phyloP scores from a whole-genome alignment of 768 basidiomycete genomes.

The Hypsizygus marmoreus region DNA sequence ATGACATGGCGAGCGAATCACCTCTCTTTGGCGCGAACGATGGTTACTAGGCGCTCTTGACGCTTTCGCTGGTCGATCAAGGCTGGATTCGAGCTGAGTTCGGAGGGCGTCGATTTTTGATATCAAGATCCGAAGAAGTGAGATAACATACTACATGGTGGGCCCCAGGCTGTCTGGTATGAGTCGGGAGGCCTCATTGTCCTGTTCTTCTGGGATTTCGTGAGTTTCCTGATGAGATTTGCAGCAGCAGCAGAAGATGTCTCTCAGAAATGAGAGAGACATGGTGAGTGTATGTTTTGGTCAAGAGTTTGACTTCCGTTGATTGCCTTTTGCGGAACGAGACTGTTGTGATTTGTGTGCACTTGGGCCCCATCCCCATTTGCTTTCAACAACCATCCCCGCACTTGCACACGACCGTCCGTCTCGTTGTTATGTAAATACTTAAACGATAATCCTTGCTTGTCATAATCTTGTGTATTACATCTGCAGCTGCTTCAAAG shows the following conservation, averaged over 20 bases:
- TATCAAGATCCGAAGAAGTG: not conserved
- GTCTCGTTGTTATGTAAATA: no score
- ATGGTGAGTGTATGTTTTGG: constrained; percentile 15
- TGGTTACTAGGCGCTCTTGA: constrained; percentile 54
- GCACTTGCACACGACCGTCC: no score
- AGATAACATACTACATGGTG: constrained; percentile 24
- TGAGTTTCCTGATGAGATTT: constrained; percentile 11
- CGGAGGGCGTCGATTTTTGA: not conserved
- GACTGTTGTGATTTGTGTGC: no score
- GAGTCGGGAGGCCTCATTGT: constrained; percentile 32
- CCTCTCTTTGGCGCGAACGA: constrained; percentile 66
- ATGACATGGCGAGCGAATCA: constrained; percentile 28
- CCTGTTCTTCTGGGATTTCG: constrained; percentile 8
- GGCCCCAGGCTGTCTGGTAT: constrained; percentile 32
- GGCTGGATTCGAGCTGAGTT: constrained; percentile 21
- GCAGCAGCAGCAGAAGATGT: constrained; percentile 28
- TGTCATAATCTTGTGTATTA: no score
- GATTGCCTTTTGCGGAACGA: no score
- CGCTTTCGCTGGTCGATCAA: constrained; percentile 51
- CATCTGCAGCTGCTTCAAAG: no score
- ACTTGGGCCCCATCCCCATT: no score
- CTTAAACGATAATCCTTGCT: no score
- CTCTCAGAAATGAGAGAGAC: constrained; percentile 21
- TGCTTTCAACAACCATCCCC: no score
- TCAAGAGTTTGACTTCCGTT: not conserved